Evolutionary conservation across 202 grass and related monocot species (phyloP), one percentile per base, ranked within the genome.

Genomic region (Panicum hallii): DNA sequence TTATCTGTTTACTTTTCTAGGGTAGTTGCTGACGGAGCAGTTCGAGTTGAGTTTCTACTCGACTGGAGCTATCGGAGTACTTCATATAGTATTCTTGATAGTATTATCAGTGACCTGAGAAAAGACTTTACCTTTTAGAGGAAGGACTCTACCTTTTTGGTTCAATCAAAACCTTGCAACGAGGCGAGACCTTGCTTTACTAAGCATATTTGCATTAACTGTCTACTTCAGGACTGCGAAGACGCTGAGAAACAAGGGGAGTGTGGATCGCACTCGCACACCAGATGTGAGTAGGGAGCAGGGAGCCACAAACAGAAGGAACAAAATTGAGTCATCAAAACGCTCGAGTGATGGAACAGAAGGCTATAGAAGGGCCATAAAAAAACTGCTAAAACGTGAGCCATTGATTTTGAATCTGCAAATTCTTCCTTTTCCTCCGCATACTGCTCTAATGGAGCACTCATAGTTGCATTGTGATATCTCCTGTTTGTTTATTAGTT

Each of bases 231-330:
- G 82, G 82, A 67, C 49, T 19, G 22, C 60, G 44, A 76, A 67
- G 32, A 46, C 38, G 1, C 9, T 6, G 50, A 44, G 49, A 67
- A 56, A 20, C 4, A 57, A 68, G 7, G 26, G 11, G 72, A 16
- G 23, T 15, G 10, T 45, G 0, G 26, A 36, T 28, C n/a, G 16
- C 26, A 26, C 34, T 0, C 15, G 40, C 12, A 19, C 16, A 53
- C 50, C 4, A 58, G 26, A 63, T 2, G 49, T 77, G 49, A 84
- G 20, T 65, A 84, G 72, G 72, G 82, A 49, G 55, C 30, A 63
- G 23, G 71, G 45, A 52, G 32, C 67, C 55, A 72, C 47, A 28
- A 79, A n/a, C 4, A 79, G 22, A 86, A 85, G 57, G 66, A 63
- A 71, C 3, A 85, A 42, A 56, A 17, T 10, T 2, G 4, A 72